These are phyloP conservation scores for Botrytis aclada DNA, from an alignment of 2,329 filamentous ascomycete species.

Conservation along the genomic window DNA sequence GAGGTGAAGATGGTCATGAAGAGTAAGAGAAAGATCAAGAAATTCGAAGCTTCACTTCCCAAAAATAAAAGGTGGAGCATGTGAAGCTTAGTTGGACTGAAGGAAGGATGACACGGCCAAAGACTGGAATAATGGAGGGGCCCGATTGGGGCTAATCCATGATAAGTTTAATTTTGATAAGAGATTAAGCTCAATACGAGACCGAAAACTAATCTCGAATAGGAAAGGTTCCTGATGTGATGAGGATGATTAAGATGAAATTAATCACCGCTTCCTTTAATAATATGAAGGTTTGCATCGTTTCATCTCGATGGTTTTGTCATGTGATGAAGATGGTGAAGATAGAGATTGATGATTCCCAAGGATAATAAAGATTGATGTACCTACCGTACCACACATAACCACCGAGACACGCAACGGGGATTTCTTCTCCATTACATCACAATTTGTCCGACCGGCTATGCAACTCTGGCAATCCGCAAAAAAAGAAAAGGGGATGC, in stretches of 20 bases:
- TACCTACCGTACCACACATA: no score
- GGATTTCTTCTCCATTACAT: background rate
- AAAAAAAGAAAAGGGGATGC: background rate
- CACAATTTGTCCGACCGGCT: background rate
- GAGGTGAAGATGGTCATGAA: no score
- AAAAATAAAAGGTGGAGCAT: background rate
- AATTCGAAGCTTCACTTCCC: background rate
- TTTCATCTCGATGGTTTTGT: background rate
- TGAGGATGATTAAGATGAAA: background rate
- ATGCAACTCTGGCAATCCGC: background rate
- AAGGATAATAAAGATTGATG: background rate
- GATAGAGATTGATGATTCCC: background rate
- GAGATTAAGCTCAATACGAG: background rate
- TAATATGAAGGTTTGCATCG: background rate
- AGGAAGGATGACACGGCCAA: background rate
- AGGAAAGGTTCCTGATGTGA: background rate
- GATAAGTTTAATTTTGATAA: constrained; percentile 8
- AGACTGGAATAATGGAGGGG: background rate
- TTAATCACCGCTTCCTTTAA: background rate
- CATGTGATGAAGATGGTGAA: no score
- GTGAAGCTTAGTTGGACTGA: background rate
- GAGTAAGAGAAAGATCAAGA: background rate
- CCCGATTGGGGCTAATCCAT: background rate
- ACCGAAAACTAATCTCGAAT: background rate
- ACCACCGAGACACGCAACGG: background rate